phyloP scores from a whole-genome alignment of 345 rosid genomes.

The Salix purpurea region DNA sequence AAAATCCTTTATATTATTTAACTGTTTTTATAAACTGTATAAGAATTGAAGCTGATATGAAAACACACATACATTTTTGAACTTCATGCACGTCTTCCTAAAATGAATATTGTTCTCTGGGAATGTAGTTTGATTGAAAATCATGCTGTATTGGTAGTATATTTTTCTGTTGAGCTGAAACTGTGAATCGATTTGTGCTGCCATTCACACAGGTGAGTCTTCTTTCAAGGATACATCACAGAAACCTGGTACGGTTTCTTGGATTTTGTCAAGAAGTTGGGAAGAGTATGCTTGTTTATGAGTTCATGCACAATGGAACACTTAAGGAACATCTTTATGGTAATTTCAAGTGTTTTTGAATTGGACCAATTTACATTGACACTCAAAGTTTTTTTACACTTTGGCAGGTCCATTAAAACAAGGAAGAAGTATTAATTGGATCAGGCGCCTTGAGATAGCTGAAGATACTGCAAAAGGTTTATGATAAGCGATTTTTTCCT shows the following conservation, averaged over 20 bases:
- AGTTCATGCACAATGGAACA: slow-evolving; percentile 97
- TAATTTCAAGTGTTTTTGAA: slow-evolving; percentile 27
- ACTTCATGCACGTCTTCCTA: not conserved
- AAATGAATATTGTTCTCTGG: not conserved
- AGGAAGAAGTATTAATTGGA: slow-evolving; percentile 69
- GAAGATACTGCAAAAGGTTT: slow-evolving; percentile 95
- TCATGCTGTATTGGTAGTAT: not conserved
- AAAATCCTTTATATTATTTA: not conserved
- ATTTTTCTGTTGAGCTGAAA: slow-evolving; percentile 4
- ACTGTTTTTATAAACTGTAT: not conserved
- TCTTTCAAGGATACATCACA: slow-evolving; percentile 98
- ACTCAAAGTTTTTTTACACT: not conserved
- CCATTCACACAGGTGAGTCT: slow-evolving; percentile 60
- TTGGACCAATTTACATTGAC: slow-evolving; percentile 3
- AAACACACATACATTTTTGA: not conserved
- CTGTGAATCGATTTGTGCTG: slow-evolving; percentile 7
- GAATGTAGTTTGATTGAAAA: not conserved
- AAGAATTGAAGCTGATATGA: not conserved
- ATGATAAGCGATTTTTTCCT: not conserved
- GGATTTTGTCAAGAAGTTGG: slow-evolving; percentile 97
- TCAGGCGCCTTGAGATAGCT: slow-evolving; percentile 91
- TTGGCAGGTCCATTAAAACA: slow-evolving; percentile 52
- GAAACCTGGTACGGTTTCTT: slow-evolving; percentile 93
- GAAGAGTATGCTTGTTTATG: slow-evolving; percentile 79
- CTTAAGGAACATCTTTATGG: slow-evolving; percentile 97